Base-by-base conservation (phyloP, 371 early-diverging fungal species). In the Blakeslea trispora region DNA sequence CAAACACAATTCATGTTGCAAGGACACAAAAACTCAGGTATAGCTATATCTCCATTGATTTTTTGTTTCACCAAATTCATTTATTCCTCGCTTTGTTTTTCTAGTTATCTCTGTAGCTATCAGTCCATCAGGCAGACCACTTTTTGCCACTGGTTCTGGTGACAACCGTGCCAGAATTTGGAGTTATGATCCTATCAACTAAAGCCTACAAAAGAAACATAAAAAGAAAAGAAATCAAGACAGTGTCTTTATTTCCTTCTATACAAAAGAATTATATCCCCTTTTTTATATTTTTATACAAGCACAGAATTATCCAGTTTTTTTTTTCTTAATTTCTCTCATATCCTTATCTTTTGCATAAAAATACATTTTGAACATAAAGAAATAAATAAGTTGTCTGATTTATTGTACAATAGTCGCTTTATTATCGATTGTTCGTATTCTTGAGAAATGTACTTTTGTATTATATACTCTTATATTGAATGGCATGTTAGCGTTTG, bases 71-170 rank as follows among this genome's bases (percentile, higher is more conserved):
- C n/a, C n/a, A n/a, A n/a, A n/a, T n/a, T n/a, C n/a, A 13, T 34
- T 14, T n/a, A 5, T 44, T 18, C 40, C 14, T n/a, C 28, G n/a
- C 14, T 53, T 4, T 21, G 39, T 37, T 32, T 31, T 51, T 39
- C 6, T 54, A 88, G 97, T 98, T n/a, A 96, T 98, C 47, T 90
- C 89, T 10, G 92, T 97, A n/a, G 94, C 95, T 4, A 69, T 95
- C 45, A 89, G 91, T 53, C 93, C 94, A 6, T 74, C 77, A 0
- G 90, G 76, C 28, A 63, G 91, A 37, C 87, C 89, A n/a, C 71
- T 93, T 45, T 94, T 98, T 78, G 98, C 98, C 11, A 97, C 98
- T 15, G 99, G 96, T 9, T 92, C 93, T 18, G 98, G 98, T 35
- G 98, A 98, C 80, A 88, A 85, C 64, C 86, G 90, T 58, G 96